Conservation (phyloP, 2,329 filamentous ascomycete genomes). For the Sporothrix curviconia region DNA sequence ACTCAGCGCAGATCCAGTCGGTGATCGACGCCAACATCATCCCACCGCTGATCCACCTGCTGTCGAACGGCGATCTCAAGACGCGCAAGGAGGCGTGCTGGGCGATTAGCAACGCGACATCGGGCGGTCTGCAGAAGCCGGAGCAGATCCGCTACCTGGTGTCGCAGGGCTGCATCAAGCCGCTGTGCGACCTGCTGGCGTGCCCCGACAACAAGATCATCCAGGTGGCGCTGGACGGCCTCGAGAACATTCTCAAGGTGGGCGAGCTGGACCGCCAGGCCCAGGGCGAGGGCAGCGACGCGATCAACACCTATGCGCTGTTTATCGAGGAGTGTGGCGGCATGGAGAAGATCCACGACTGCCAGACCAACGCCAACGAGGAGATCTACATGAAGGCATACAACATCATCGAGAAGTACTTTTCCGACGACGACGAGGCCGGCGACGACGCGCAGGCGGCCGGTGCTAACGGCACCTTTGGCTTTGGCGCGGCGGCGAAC, state of each 20-base stretch:
- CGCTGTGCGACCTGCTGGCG: conserved; percentile 85
- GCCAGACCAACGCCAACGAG: conserved; percentile 99
- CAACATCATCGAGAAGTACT: conserved; percentile 99
- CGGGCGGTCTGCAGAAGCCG: conserved; percentile 94
- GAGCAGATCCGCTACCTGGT: conserved; percentile 97
- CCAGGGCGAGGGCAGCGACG: conserved; percentile 63
- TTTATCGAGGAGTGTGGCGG: conserved; percentile 98
- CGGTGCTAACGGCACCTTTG: conserved; percentile 65
- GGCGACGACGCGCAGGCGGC: conserved; percentile 73
- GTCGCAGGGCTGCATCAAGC: conserved; percentile 89
- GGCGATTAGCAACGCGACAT: conserved; percentile 98
- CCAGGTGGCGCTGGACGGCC: conserved; percentile 91
- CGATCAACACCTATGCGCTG: conserved; percentile 92
- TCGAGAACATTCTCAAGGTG: conserved; percentile 99
- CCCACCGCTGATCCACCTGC: conserved; percentile 87
- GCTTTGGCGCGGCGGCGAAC: conserved; percentile 65
- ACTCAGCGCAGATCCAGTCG: conserved; percentile 94
- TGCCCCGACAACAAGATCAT: conserved; percentile 99
- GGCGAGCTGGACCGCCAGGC: conserved; percentile 97
- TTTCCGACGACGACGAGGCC: conserved; percentile 95
- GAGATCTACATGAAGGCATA: conserved; percentile 99
- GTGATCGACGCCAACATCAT: conserved; percentile 97
- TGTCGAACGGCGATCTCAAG: conserved; percentile 97
- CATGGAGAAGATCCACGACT: conserved; percentile 99
- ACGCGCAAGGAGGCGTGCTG: conserved; percentile 98